phyloP scores from a whole-genome alignment of 495 filamentous ascomycete genomes.

The Usnea hakonensis region DNA sequence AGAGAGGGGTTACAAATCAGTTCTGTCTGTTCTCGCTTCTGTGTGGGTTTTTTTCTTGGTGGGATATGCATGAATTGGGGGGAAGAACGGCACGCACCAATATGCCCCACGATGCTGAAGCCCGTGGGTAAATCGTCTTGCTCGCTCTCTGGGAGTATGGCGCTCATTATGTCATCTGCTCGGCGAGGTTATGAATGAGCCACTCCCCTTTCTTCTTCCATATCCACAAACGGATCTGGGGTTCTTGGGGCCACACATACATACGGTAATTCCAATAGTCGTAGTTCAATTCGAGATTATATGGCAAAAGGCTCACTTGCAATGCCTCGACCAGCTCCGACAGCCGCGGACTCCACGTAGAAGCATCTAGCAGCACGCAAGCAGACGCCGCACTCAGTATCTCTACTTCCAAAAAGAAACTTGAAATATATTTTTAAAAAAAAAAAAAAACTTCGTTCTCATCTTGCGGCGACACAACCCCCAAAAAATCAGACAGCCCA shows the following conservation, averaged over 20 bases:
- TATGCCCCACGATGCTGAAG: slow-evolving; percentile 80
- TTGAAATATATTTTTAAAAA: slow-evolving; percentile 11
- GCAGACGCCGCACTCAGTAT: no score
- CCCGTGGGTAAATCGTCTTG: slow-evolving; percentile 70
- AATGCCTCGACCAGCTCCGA: slow-evolving; percentile 57
- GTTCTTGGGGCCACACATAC: no score
- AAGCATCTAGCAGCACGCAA: slow-evolving; percentile 48
- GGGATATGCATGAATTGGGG: no score
- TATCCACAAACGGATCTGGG: no score
- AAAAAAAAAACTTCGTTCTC: slow-evolving; percentile 41
- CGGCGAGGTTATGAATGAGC: slow-evolving; percentile 5
- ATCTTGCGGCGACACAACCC: slow-evolving; percentile 57
- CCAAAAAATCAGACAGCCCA: no score
- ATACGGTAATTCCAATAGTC: slow-evolving; percentile 77
- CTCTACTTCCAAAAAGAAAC: background rate
- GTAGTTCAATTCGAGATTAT: slow-evolving; percentile 69
- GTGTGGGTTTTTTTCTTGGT: no score
- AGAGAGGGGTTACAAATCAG: background rate
- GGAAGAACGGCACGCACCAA: no score
- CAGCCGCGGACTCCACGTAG: slow-evolving; percentile 67
- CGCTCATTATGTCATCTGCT: slow-evolving; percentile 69
- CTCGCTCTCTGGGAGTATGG: slow-evolving; percentile 63
- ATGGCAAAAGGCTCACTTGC: slow-evolving; percentile 62
- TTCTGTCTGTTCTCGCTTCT: background rate
- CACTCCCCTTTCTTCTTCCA: no score